Percentiles rank a stretch among this genome's conserved stretches.
Evolutionary conservation across 345 rosid genomes (phyloP).

Genomic region (Lumnitzera racemosa): DNA sequence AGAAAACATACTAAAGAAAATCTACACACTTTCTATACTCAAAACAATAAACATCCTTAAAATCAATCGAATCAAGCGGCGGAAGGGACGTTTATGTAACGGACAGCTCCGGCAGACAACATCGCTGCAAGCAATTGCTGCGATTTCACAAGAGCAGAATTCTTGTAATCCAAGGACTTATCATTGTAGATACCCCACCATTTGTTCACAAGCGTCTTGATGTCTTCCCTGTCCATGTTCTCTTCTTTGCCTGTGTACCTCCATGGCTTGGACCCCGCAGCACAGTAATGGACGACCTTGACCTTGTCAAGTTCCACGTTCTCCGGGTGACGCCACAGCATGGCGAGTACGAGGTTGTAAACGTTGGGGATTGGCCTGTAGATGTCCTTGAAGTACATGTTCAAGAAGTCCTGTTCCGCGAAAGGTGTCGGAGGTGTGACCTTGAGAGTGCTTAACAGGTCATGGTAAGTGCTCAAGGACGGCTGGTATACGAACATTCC

Average conservation of each 20-base stretch:
- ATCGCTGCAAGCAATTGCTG: constrained; percentile 18
- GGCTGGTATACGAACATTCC: too few species aligned
- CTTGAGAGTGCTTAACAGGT: constrained; percentile 18
- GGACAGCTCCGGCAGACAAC: constrained; percentile 18
- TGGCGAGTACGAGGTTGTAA: constrained; percentile 43
- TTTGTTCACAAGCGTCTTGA: constrained; percentile 28
- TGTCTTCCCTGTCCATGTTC: constrained; percentile 41
- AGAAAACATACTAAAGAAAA: not conserved
- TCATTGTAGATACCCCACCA: constrained; percentile 42
- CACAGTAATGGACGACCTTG: constrained; percentile 41
- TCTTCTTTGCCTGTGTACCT: constrained; percentile 37
- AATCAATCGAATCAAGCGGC: constrained; percentile 13
- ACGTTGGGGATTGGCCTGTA: constrained; percentile 23
- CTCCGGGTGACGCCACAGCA: constrained; percentile 51
- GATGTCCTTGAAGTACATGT: constrained; percentile 35
- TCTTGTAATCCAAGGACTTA: constrained; percentile 29
- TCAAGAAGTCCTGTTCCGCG: constrained; percentile 53
- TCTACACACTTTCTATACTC: not conserved
- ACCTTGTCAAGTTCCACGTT: constrained; percentile 22
- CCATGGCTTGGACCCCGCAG: constrained; percentile 50
- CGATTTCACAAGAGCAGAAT: too few species aligned
- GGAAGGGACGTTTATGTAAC: constrained; percentile 24
- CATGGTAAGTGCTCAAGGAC: not conserved
- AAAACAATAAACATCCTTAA: too few species aligned
- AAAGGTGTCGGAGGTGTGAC: constrained; percentile 22